Base-by-base conservation (phyloP, 1,139 yeast species). In the Suzukiozyma palmioleophila region DNA sequence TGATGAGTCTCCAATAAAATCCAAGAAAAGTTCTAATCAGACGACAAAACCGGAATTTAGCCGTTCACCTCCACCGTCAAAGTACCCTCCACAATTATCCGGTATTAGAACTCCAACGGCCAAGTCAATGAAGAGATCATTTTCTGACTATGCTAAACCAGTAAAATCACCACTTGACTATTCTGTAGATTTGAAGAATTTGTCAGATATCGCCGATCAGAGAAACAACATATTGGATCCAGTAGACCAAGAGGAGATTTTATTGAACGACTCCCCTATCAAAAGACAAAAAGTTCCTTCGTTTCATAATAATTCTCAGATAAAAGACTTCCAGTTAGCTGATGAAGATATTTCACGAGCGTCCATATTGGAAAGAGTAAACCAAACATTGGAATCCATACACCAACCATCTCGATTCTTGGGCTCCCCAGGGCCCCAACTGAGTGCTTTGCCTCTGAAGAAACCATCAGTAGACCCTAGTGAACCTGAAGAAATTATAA, bases 311-410 rank as follows among this genome's bases (percentile, higher is more conserved):
- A 28, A 28, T n/a, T 12, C 14, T 3, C 31, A 28, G n/a, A 13
- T 8, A 8, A 15, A 28, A 8, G 31, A 28, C 7, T 13, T 28
- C 9, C 31, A 28, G 14, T 12, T 28, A 8, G 10, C 14, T 4
- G 36, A 33, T 26, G 30, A 22, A 33, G 30, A 33, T 33, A 26
- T 33, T 15, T 33, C 36, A 12, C 30, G 36, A 14, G 36, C 29
- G 7, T n/a, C 16, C 13, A 32, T 31, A 18, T 11, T 27, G n/a
- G 47, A 46, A 14, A 43, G 35, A 25, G 48, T 50, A 13, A 46
- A 48, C 25, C 37, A 36, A 7, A 45, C 52, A 6, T 29, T 48
- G 13, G 43, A 45, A 21, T 43, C 43, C 14, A 32, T 37, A 8
- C 27, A 32, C 18, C 36, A 37, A 28, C 30, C 35, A 10, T 26